Evolutionary conservation across 225 moss, liverwort and hornwort genomes (phyloP).

Genomic region (Physcomitrellopsis africana): DNA sequence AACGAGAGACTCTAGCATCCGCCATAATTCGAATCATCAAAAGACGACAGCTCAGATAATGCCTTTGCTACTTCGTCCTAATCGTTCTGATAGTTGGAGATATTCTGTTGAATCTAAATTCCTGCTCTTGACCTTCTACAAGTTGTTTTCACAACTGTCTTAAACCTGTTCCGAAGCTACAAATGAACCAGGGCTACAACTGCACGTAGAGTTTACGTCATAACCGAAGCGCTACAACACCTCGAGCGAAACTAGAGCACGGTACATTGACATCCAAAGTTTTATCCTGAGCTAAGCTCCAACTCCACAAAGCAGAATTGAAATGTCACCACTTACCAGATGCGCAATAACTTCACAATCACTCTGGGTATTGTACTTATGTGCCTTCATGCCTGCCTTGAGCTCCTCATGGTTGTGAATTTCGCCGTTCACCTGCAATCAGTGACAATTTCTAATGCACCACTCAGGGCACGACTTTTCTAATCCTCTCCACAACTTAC

Average conservation of each 20-base stretch:
- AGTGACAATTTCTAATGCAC: neutral
- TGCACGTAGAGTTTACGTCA: too few species aligned
- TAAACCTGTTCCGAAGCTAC: neutral
- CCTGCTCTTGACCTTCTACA: conserved; percentile 4
- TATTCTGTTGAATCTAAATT: neutral
- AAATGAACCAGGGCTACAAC: neutral
- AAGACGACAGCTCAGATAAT: too few species aligned
- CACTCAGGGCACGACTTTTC: neutral
- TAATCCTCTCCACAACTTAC: neutral
- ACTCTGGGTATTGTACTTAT: conserved; percentile 76
- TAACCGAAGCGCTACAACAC: neutral
- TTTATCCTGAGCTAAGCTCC: neutral
- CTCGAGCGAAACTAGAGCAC: neutral
- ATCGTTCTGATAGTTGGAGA: too few species aligned
- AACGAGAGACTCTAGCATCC: neutral
- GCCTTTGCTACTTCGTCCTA: too few species aligned
- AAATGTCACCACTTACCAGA: conserved; percentile 43
- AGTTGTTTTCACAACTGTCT: neutral
- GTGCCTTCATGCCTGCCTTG: conserved; percentile 59
- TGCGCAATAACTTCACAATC: conserved; percentile 96
- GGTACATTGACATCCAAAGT: neutral
- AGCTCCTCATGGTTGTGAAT: conserved; percentile 88
- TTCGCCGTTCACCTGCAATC: conserved; percentile 81
- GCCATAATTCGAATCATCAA: neutral
- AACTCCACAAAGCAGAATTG: neutral